phyloP scores from a whole-genome alignment of 2,329 filamentous ascomycete species.

The Fusarium bactridioides region DNA sequence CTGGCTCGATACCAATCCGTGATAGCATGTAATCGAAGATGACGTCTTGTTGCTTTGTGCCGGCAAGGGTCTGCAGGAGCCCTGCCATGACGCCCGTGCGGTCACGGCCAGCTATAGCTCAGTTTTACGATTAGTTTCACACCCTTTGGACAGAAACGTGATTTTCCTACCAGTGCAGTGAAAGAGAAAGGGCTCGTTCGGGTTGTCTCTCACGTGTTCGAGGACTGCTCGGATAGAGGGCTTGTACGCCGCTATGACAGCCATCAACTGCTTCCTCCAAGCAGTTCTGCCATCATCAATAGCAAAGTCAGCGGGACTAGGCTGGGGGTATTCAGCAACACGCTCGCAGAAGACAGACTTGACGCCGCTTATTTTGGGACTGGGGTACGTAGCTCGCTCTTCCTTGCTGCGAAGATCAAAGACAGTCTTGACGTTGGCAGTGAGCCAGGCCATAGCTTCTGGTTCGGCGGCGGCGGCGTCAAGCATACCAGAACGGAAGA shows the following conservation, averaged over 20 bases:
- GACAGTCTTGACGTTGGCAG: conserved; percentile 51
- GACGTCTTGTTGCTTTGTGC: conserved; percentile 52
- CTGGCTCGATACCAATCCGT: conserved; percentile 61
- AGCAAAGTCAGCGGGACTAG: conserved; percentile 53
- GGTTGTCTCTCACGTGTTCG: conserved; percentile 57
- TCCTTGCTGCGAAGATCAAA: conserved; percentile 60
- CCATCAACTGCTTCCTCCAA: conserved; percentile 57
- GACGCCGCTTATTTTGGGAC: conserved; percentile 54
- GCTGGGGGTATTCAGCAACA: conserved; percentile 46
- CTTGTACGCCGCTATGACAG: conserved; percentile 53
- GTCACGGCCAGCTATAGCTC: conserved; percentile 58
- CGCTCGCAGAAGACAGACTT: conserved; percentile 55
- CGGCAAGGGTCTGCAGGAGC: conserved; percentile 60
- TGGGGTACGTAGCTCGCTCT: conserved; percentile 54
- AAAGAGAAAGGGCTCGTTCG: conserved; percentile 56
- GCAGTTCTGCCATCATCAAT: conserved; percentile 54
- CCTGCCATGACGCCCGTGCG: conserved; percentile 61
- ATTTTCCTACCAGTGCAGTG: conserved; percentile 61
- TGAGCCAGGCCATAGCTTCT: conserved; percentile 48
- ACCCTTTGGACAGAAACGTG: background rate
- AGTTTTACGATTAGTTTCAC: background rate
- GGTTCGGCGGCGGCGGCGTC: conserved; percentile 42
- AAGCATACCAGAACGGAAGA: conserved; percentile 59
- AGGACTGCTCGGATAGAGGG: conserved; percentile 55
- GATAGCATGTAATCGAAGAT: conserved; percentile 62